Base-by-base conservation (phyloP, 1,284 basidiomycete genomes). In the Thecaphora frezii region DNA sequence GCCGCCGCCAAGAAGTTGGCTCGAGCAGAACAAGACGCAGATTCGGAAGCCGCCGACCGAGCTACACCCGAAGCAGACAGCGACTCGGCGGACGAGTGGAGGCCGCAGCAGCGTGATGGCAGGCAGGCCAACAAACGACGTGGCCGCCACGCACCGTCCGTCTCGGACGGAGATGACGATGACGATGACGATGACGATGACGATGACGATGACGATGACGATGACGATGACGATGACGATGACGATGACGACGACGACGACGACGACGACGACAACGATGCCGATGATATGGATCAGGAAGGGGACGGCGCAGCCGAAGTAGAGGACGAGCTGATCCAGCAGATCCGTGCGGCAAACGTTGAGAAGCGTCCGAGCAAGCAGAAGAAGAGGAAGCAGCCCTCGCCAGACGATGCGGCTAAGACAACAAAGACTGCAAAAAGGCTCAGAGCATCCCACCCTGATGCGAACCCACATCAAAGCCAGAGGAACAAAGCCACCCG, bases 1-100 rank as follows among this genome's bases (percentile, higher is more conserved):
- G 23, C 26, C 18, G 25, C 1, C 16, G 25, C 18, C 19, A 24
- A 12, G 46, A 51, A 1, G 7, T 5, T 7, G 5, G 43, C 48
- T 1, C 23, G 28, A 5, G 44, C 38, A 19, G 47, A 56, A 14
- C 48, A 43, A 18, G 46, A 46, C 4, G 44, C 46, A 0, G 46
- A 37, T 1, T 30, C 39, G 14, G 57, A 58, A 8, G 46, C n/a
- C n/a, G n/a, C n/a, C n/a, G n/a, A n/a, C n/a, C n/a, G n/a, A n/a
- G n/a, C n/a, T n/a, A n/a, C n/a, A n/a, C n/a, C n/a, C n/a, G n/a
- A 28, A 28, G 28, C 28, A 5, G 28, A 59, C 13, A 58, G 54
- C 14, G 54, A 66, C 30, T 57, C 58, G 10, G 58, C 45, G 26
- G 68, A 66, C 46, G 65, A 67, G 46, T 66, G 66, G 62, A 57